Base-by-base conservation (phyloP, 1,139 yeast species). In the Debaryomyces robertsiae region DNA sequence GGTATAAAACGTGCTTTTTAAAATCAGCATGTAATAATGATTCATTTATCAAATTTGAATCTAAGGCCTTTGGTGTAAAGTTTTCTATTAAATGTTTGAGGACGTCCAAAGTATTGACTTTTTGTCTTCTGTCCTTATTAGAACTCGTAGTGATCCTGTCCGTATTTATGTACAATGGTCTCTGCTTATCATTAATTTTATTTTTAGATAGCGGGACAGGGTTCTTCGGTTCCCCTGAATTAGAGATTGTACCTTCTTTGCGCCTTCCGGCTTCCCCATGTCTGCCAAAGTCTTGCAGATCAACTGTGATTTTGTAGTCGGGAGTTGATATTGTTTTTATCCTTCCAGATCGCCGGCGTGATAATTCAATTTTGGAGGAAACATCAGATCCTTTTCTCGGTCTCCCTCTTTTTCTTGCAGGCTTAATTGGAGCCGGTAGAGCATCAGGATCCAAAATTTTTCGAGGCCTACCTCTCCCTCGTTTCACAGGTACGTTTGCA, bases 81-180 rank as follows among this genome's bases (percentile, higher is more conserved):
- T 55, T 54, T 9, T 50, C 50, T 4, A 68, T 58, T 24, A 69
- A 51, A 38, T 66, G 66, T 42, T 59, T 60, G 10, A 72, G 48
- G 4, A 69, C 75, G 46, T 72, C 77, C 3, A 72, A 42, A 0
- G 73, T 66, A 40, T 63, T 64, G 30, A 68, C 35, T 35, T 54
- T 59, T 27, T 52, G 49, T 30, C 71, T 47, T 37, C 54, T 60
- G 39, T 61, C 66, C 27, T 58, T 46, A 11, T 58, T 57, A 17
- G 48, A 44, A 10, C 52, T 56, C 2, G 52, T 52, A 4, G 48
- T 42, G 5, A 69, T 44, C 32, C 74, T 46, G 27, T 65, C 67
- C 1, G 66, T 47, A 30, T 65, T 62, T 1, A 69, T 51, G 6
- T 43, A 36, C 28, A 69, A 38, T 2, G 73, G 68, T 32, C 55